Evolutionary conservation across 2,329 filamentous ascomycete species (phyloP).

Genomic region (Colletotrichum simmondsii): DNA sequence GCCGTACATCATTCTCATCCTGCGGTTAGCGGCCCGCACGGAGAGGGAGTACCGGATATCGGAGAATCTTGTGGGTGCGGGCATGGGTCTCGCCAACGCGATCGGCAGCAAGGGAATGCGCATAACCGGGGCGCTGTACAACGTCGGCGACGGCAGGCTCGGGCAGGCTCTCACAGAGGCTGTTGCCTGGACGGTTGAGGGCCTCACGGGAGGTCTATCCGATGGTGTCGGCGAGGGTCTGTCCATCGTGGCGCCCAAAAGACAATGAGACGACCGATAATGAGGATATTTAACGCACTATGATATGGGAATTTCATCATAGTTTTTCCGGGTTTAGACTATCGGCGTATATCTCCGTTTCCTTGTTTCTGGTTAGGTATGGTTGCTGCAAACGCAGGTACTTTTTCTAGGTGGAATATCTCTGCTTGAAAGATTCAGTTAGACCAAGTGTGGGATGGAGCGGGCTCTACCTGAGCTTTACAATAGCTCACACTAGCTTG

Average conservation of each 20-base stretch:
- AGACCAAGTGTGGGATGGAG: background rate
- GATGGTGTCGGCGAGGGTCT: conserved; percentile 65
- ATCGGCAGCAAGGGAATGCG: conserved; percentile 62
- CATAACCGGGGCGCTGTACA: conserved; percentile 65
- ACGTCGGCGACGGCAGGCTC: conserved; percentile 73
- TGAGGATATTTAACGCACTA: background rate
- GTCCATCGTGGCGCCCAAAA: conserved; percentile 26
- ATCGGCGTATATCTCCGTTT: conserved; percentile 17
- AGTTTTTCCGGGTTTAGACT: conserved; percentile 18
- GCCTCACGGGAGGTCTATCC: conserved; percentile 73
- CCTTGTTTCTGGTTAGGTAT: background rate
- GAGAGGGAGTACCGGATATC: conserved; percentile 75
- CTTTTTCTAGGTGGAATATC: background rate
- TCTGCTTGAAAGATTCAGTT: background rate
- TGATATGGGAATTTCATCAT: background rate
- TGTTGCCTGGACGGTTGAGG: conserved; percentile 70
- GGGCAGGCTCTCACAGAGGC: conserved; percentile 67
- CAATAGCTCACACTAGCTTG: background rate
- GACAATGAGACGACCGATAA: conserved; percentile 9
- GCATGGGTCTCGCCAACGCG: conserved; percentile 63
- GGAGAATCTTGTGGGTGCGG: conserved; percentile 63
- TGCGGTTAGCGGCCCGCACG: conserved; percentile 66
- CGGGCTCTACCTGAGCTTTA: background rate
- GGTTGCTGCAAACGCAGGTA: background rate
- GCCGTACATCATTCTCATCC: conserved; percentile 67